Conservation (phyloP, 2,329 filamentous ascomycete species). For the Hawksworthiomyces lignivorus region DNA sequence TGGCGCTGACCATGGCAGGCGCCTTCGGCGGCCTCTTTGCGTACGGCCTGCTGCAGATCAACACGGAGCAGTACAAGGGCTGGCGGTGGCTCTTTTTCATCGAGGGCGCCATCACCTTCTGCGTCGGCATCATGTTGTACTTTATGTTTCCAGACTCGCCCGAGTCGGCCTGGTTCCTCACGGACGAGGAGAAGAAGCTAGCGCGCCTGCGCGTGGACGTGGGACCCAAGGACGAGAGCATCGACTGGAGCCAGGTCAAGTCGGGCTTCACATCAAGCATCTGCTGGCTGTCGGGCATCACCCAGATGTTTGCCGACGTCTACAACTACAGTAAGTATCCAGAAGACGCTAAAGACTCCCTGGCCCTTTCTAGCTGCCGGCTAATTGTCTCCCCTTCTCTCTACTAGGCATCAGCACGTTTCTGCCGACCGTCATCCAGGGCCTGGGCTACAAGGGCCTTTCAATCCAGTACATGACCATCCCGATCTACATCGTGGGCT, state of each 20-base stretch:
- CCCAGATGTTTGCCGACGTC: not conserved
- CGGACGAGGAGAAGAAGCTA: not conserved
- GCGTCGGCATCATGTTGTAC: not conserved
- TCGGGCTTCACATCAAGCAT: not conserved
- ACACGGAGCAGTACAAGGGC: constrained; percentile 2
- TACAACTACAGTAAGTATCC: constrained; percentile 1
- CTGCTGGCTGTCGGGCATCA: constrained; percentile 4
- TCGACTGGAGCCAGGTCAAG: not conserved
- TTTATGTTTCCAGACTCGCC: constrained; percentile 1
- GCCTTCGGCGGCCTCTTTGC: constrained; percentile 10
- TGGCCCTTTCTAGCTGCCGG: too few species aligned
- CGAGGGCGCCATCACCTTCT: constrained; percentile 3
- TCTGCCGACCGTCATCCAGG: constrained; percentile 27
- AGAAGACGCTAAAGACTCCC: too few species aligned
- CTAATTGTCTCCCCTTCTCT: too few species aligned
- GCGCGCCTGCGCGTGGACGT: not conserved
- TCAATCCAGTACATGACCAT: constrained; percentile 32
- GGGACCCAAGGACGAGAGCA: not conserved
- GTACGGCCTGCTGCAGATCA: constrained; percentile 6
- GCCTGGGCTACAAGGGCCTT: constrained; percentile 29
- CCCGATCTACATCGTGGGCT: constrained; percentile 30
- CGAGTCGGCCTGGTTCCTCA: constrained; percentile 3
- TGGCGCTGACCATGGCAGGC: constrained; percentile 6
- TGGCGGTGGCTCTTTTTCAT: constrained; percentile 12
- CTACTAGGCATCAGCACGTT: constrained; percentile 20